Evolutionary conservation across 164 flowering plant genomes (phyloP), one percentile per base, ranked within the genome.

Genomic region (Umbilicus rupestris): DNA sequence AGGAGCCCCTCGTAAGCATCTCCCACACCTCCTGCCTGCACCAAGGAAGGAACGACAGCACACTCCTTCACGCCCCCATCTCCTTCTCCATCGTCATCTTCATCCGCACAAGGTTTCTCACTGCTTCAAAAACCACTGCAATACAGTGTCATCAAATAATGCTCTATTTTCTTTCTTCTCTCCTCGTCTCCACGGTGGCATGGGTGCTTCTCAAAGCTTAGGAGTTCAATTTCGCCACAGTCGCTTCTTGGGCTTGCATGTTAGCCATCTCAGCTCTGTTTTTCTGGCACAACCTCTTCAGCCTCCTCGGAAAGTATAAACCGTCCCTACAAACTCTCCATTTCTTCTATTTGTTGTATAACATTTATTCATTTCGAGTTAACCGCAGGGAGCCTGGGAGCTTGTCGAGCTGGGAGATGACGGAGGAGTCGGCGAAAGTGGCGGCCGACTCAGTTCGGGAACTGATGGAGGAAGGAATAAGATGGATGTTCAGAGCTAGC

Each of bases 151-250:
- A n/a, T n/a, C n/a, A n/a, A 3, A 46, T 46, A 16, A 16, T 46
- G n/a, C 50, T 19, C 50, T 46, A 5, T 16, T 46, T 46, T 3
- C 8, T 46, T 19, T 17, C 50, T 3, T 20, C 22, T 46, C 71
- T 83, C 0, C 8, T 68, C 0, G 37, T 31, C 1, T 68, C 85
- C 45, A 85, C 85, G 3, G 73, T 69, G 9, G 47, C 57, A 64
- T 87, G 87, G 87, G 74, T 74, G 2, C 30, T 76, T 20, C 69
- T 87, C 37, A 75, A 83, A 26, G 68, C 83, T 15, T 84, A 80
- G 39, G 69, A 73, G n/a, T 82, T 78, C 77, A 87, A 77, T 68
- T 79, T 80, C 70, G 16, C 83, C 69, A 75, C 86, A 1, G 37
- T 85, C 15, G 49, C 44, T 47, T 83, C 83, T 1, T 87, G 84